These are phyloP conservation scores for Lenzites betulinus DNA, from an alignment of 768 basidiomycete genomes.

Conservation along the genomic window DNA sequence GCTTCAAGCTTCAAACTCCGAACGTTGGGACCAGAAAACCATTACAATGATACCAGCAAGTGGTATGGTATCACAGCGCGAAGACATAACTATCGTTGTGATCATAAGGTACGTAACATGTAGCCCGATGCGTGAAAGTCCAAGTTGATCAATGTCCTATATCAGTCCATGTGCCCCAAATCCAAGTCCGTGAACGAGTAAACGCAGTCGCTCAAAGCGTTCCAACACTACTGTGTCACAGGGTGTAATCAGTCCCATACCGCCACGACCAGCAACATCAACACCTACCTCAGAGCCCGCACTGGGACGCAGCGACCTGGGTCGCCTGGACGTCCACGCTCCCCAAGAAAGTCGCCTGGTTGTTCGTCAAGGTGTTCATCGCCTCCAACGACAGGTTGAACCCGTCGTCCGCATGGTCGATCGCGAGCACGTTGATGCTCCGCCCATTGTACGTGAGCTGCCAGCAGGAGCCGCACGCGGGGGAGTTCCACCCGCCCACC, in stretches of 20 bases:
- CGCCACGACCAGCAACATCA: not conserved
- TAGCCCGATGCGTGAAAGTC: not conserved
- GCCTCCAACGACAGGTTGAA: conserved; percentile 39
- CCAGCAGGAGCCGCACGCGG: conserved; percentile 39
- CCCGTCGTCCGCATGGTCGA: conserved; percentile 35
- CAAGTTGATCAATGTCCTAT: not conserved
- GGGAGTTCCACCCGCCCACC: conserved; percentile 32
- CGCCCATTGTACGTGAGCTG: conserved; percentile 29
- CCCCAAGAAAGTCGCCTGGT: conserved; percentile 49
- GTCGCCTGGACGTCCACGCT: conserved; percentile 46
- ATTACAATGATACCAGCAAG: no score
- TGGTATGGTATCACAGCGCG: no score
- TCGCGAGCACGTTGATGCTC: conserved; percentile 33
- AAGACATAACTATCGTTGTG: no score
- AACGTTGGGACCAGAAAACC: no score
- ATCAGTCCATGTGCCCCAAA: not conserved
- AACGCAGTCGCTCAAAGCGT: not conserved
- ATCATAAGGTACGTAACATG: not conserved
- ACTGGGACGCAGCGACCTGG: conserved; percentile 47
- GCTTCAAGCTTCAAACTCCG: no score
- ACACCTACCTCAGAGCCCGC: conserved; percentile 43
- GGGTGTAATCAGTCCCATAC: not conserved
- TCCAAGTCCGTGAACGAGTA: not conserved
- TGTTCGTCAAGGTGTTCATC: conserved; percentile 39
- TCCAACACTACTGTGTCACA: no score